Base-by-base conservation (phyloP, 2,329 filamentous ascomycete genomes). In the Pseudopyrenochaeta lycopersici region DNA sequence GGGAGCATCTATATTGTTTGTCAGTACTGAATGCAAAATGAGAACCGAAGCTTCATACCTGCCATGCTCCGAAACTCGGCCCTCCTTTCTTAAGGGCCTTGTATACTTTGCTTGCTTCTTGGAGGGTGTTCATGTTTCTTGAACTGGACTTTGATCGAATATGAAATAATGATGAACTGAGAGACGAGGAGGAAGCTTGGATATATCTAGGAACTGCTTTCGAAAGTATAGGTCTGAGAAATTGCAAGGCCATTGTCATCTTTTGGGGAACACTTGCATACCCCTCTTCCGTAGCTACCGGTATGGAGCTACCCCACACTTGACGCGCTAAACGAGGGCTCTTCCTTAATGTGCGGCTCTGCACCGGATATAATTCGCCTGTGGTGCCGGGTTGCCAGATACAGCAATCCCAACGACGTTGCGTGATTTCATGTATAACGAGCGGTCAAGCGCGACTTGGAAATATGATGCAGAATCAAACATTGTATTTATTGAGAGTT, bases 1-100 rank as follows among this genome's bases (percentile, higher is more conserved):
- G 83, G 82, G 4, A 85, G 71, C 77, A 80, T 80, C 73, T 80
- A 39, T 17, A 15, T 12, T 1, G 9, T 33, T 4, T 23, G 15
- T 42, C 23, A 42, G 40, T n/a, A n/a, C 23, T 42, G 2, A 23
- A 39, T 41, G 6, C 4, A 23, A 38, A 14, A 10, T 39, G 3
- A 39, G 12, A 39, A 4, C 7, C 14, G 4, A 7, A 23, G 2
- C 36, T 7, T 30, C 27, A 63, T 73, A 84, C 83, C 77, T 86
- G 84, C 83, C 84, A 86, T 67, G 78, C 83, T 53, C 84, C 84
- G 52, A 84, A 84, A 15, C 77, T 79, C 30, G 82, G 72, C 9
- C 79, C 78, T 48, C 80, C 80, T 33, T 76, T 79, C 56, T 79
- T 75, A 46, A 85, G 76, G 12, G 81, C 80, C 54, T 78, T 80